A percentile compares a stretch with the other conserved stretches of the same genome.
phyloP scores from a whole-genome alignment of 139 green algal species.

The Desmodesmus armatus region DNA sequence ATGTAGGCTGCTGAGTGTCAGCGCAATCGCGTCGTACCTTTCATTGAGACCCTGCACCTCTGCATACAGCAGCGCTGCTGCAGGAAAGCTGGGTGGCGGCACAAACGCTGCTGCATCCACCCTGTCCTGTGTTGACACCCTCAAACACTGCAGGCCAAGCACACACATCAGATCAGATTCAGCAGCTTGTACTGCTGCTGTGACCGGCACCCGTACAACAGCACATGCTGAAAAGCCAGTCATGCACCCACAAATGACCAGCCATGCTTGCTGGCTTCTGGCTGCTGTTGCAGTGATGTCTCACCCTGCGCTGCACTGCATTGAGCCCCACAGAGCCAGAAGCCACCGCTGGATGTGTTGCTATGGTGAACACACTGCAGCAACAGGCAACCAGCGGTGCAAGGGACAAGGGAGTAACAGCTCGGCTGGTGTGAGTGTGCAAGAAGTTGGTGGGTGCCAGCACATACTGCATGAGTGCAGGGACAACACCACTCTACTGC shows the following conservation, averaged over 20 bases:
- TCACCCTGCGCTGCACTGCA: conserved; percentile 82
- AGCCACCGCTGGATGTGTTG: conserved; percentile 61
- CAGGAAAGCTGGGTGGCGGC: conserved; percentile 55
- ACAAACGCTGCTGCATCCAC: conserved; percentile 58
- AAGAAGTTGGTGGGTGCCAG: not conserved
- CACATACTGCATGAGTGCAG: too few relatives aligned
- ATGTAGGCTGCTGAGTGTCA: not conserved
- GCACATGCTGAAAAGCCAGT: too few relatives aligned
- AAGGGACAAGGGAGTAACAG: not conserved
- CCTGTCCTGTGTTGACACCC: conserved; percentile 73
- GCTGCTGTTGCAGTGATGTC: not conserved
- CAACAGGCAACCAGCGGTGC: conserved; percentile 14
- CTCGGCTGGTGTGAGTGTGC: not conserved
- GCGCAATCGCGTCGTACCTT: too few relatives aligned
- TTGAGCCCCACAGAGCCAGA: conserved; percentile 85
- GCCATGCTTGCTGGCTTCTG: too few relatives aligned
- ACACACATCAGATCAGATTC: not conserved
- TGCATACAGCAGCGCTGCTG: conserved; percentile 72
- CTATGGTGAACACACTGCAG: conserved; percentile 82
- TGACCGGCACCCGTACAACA: not conserved
- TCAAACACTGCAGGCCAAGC: conserved; percentile 63
- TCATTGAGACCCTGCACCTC: conserved; percentile 80
- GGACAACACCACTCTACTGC: too few relatives aligned
- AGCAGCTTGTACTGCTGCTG: not conserved
- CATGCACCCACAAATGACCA: too few relatives aligned